These are phyloP conservation scores for Coemansia sp. DNA, from an alignment of 192 early-diverging fungal genomes.

Conservation along the genomic window DNA sequence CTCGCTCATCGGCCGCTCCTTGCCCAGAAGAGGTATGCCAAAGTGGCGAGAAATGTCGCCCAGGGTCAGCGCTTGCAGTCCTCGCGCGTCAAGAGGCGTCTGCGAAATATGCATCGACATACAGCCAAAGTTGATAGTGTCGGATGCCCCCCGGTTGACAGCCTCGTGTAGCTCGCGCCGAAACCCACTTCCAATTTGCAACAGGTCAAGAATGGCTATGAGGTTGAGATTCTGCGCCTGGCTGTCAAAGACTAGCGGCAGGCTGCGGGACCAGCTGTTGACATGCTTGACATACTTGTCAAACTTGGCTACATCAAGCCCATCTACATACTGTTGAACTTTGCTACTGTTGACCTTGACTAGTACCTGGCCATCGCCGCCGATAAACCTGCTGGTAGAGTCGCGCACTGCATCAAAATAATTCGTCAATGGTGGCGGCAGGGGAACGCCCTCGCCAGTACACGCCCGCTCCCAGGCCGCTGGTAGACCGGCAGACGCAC, in stretches of 20 bases:
- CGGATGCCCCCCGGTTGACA: slow-evolving; percentile 69
- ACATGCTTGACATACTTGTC: slow-evolving; percentile 33
- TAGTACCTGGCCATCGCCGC: slow-evolving; percentile 20
- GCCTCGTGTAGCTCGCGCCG: slow-evolving; percentile 66
- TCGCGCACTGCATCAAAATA: slow-evolving; percentile 48
- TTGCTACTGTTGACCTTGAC: slow-evolving; percentile 42
- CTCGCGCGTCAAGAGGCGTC: slow-evolving; percentile 60
- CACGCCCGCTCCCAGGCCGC: slow-evolving; percentile 37
- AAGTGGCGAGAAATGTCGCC: slow-evolving; percentile 70
- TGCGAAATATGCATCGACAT: slow-evolving; percentile 83
- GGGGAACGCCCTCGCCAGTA: slow-evolving; percentile 20
- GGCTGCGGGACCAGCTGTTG: slow-evolving; percentile 57
- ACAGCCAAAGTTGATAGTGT: slow-evolving; percentile 78
- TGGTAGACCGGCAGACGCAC: slow-evolving; percentile 22
- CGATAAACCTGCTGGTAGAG: slow-evolving; percentile 34
- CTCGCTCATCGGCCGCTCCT: slow-evolving; percentile 60
- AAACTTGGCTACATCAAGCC: slow-evolving; percentile 41
- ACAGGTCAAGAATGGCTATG: slow-evolving; percentile 71
- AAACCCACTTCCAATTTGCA: slow-evolving; percentile 81
- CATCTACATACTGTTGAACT: slow-evolving; percentile 37
- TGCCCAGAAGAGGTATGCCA: slow-evolving; percentile 69
- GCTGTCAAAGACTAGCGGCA: slow-evolving; percentile 80
- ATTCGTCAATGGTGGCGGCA: slow-evolving; percentile 28
- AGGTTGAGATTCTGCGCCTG: slow-evolving; percentile 77
- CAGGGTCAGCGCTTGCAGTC: slow-evolving; percentile 62